Evolutionary conservation across 192 early-diverging fungal genomes (phyloP), one percentile per base, ranked within the genome.

Genomic region (Chytriomyces confervae): DNA sequence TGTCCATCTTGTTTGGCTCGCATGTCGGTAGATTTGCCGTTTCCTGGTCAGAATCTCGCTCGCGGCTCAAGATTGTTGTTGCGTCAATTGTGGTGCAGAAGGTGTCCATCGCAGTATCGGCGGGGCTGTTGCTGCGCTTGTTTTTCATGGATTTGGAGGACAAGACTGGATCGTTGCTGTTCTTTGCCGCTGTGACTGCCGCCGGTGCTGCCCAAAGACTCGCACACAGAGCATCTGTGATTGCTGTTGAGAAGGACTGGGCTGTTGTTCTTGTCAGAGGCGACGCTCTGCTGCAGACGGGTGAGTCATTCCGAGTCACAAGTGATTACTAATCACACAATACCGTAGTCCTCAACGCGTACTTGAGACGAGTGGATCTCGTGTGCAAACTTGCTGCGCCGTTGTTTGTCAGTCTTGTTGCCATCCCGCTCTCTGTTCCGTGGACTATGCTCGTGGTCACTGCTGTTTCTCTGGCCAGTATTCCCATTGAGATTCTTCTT

Each of bases 231-330:
- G 79, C 69, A 20, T 70, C 66, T 23, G 72, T 71, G 7, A 85
- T 87, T 60, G 46, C 81, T 0, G 71, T 87, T 46, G 83, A 85
- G 66, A 82, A 80, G 51, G 84, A 83, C 60, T 87, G 86, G 86
- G 80, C 76, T 11, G 79, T 82, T 7, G 81, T 83, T 13, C 24
- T 85, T n/a, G 72, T 72, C 5, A 27, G 62, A 23, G 74, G 57
- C 6, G 57, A 69, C 24, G 36, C 44, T 13, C 16, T 8, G 4
- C 11, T 47, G 24, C 64, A 69, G 50, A 49, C 72, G 36, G 45
- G 53, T 72, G 13, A 44, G 67, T 11, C 20, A 20, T 18, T 69
- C 36, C n/a, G n/a, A n/a, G n/a, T n/a, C n/a, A n/a, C n/a, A n/a
- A n/a, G n/a, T n/a, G n/a, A n/a, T n/a, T n/a, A n/a, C n/a, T n/a